phyloP scores from a whole-genome alignment of 1,139 yeast genomes.

The Taiozyma sp. region DNA sequence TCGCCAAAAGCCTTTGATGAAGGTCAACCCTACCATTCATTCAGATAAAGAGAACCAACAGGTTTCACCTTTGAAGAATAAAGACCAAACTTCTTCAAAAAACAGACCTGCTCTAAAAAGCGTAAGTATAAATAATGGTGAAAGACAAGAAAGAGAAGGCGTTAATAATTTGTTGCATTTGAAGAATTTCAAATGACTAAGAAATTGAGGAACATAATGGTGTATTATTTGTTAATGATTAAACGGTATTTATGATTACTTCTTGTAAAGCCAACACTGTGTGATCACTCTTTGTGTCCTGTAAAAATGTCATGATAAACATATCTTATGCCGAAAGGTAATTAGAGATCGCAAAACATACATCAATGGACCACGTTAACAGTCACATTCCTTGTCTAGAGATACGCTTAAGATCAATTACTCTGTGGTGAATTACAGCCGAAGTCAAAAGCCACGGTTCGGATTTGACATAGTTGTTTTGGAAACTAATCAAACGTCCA shows the following conservation, averaged over 20 bases:
- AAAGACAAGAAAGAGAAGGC: slow-evolving; percentile 6
- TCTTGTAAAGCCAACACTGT: neutral
- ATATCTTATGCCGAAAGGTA: too few species aligned
- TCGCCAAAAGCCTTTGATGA: slow-evolving; percentile 23
- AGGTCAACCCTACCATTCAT: slow-evolving; percentile 14
- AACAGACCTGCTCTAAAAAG: slow-evolving; percentile 6
- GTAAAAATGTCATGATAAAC: too few species aligned
- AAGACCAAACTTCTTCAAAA: neutral
- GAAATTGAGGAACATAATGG: neutral
- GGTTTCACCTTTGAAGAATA: slow-evolving; percentile 1
- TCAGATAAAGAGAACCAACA: neutral
- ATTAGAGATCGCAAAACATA: too few species aligned
- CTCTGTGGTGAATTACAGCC: too few species aligned
- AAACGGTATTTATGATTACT: neutral
- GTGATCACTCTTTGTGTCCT: neutral
- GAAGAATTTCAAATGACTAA: slow-evolving; percentile 5
- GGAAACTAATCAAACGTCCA: too few species aligned
- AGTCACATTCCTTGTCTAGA: too few species aligned
- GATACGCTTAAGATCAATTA: too few species aligned
- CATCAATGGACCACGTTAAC: too few species aligned
- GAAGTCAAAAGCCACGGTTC: too few species aligned
- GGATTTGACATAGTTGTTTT: too few species aligned
- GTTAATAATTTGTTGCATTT: slow-evolving; percentile 7
- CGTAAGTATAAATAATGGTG: neutral
- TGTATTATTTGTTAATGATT: neutral